These are phyloP conservation scores for Sporothrix inflata DNA, from an alignment of 2,329 filamentous ascomycete species.

Conservation along the genomic window DNA sequence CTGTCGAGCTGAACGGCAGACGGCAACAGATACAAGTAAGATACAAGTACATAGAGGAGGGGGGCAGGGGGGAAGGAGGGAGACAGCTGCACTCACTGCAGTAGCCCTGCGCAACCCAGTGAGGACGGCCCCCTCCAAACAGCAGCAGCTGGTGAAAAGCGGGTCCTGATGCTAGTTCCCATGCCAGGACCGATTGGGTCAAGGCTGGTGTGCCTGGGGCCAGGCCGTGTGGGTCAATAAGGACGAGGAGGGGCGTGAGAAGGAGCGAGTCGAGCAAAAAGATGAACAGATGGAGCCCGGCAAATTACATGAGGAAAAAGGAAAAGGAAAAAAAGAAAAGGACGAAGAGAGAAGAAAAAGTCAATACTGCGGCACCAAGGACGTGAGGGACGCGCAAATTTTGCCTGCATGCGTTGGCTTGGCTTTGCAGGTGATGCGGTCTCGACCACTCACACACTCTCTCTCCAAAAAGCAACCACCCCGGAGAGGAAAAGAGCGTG, in stretches of 20 bases:
- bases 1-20: slow-evolving; percentile 24
- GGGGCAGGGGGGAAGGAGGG: too few species aligned
- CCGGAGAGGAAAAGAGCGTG: not conserved
- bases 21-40: not conserved
- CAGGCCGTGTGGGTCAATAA: slow-evolving; percentile 2
- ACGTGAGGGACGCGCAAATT: too few species aligned
- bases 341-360: not conserved
- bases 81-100: too few species aligned
- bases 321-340: not conserved
- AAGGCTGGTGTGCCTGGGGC: not conserved
- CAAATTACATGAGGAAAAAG: slow-evolving; percentile 14
- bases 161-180: not conserved
- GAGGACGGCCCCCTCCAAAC: not conserved
- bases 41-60: too few species aligned
- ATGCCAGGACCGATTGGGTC: slow-evolving; percentile 11
- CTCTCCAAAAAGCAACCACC: not conserved
- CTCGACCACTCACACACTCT: not conserved
- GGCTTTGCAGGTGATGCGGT: not conserved
- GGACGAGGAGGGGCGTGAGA: slow-evolving; percentile 7
- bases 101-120: not conserved
- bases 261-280: slow-evolving; percentile 9
- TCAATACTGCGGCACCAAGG: too few species aligned
- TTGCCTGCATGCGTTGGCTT: not conserved
- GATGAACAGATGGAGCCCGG: slow-evolving; percentile 11
- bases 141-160: not conserved